phyloP scores from a whole-genome alignment of 2,329 filamentous ascomycete species.

The Fusarium virguliforme region DNA sequence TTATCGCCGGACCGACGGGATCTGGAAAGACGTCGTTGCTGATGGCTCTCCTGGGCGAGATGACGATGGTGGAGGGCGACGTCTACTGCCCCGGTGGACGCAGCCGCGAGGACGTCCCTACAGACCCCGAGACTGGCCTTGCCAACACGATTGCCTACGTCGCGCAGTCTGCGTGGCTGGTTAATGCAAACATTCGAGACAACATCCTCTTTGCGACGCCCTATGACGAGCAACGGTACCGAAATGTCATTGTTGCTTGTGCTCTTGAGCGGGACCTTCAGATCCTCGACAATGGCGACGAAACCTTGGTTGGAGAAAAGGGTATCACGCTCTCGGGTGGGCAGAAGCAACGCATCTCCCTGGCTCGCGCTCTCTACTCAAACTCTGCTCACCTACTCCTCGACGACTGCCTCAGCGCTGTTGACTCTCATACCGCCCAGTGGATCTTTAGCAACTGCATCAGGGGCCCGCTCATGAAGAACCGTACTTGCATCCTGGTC shows the following conservation, averaged over 20 bases:
- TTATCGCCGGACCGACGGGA: slow-evolving; percentile 93
- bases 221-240: slow-evolving; percentile 86
- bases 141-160: slow-evolving; percentile 96
- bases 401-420: slow-evolving; percentile 95
- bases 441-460: slow-evolving; percentile 98
- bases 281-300: slow-evolving; percentile 92
- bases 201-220: slow-evolving; percentile 94
- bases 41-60: slow-evolving; percentile 96
- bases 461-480: slow-evolving; percentile 87
- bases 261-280: slow-evolving; percentile 92
- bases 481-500: slow-evolving; percentile 93
- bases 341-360: slow-evolving; percentile 96
- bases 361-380: slow-evolving; percentile 97
- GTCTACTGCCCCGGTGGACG: slow-evolving; percentile 89
- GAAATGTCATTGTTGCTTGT: slow-evolving; percentile 90
- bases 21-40: slow-evolving; percentile 96
- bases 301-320: slow-evolving; percentile 96
- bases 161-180: slow-evolving; percentile 95
- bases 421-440: slow-evolving; percentile 97
- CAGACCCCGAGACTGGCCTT: slow-evolving; percentile 86
- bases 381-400: slow-evolving; percentile 91
- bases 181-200: slow-evolving; percentile 95
- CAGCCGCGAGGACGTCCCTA: slow-evolving; percentile 86
- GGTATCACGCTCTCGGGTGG: slow-evolving; percentile 96
- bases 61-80: slow-evolving; percentile 86